These are phyloP conservation scores for Amaranthus hypochondriacus DNA, from an alignment of 148 eudicot genomes.

Conservation along the genomic window DNA sequence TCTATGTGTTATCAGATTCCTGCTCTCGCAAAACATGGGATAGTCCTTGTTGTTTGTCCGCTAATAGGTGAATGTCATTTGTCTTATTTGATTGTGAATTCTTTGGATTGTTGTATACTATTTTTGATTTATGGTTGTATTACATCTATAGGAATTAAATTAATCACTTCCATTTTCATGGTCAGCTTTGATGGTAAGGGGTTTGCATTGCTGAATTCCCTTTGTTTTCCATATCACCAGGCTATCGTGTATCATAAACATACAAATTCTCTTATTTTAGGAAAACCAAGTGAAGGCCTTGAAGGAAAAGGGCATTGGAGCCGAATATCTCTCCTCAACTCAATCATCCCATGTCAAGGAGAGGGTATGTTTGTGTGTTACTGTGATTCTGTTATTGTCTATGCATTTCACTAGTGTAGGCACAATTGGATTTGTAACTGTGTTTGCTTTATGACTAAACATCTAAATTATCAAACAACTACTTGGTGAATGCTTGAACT, in stretches of 20 bases:
- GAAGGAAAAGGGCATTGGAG: constrained; percentile 78
- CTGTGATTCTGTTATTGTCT: neutral
- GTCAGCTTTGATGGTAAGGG: constrained; percentile 36
- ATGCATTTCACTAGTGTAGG: constrained; percentile 4
- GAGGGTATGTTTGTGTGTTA: constrained; percentile 42
- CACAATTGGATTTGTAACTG: neutral
- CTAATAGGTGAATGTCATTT: constrained; percentile 70
- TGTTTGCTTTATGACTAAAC: neutral
- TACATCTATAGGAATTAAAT: constrained; percentile 40
- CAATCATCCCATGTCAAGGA: constrained; percentile 63
- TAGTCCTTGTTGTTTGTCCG: constrained; percentile 94
- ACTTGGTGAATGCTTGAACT: neutral
- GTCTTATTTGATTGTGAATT: constrained; percentile 29
- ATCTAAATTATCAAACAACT: neutral
- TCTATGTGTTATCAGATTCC: constrained; percentile 95
- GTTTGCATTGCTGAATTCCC: neutral
- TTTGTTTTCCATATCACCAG: neutral
- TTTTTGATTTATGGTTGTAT: constrained; percentile 37
- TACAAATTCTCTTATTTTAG: constrained; percentile 29
- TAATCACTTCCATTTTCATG: constrained; percentile 22
- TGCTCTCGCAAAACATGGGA: constrained; percentile 67
- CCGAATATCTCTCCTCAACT: constrained; percentile 86
- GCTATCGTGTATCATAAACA: constrained; percentile 1
- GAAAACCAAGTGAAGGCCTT: constrained; percentile 89
- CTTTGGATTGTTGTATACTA: constrained; percentile 23